These are phyloP conservation scores for Obelidium mucronatum DNA, from an alignment of 192 early-diverging fungal species.

Conservation along the genomic window DNA sequence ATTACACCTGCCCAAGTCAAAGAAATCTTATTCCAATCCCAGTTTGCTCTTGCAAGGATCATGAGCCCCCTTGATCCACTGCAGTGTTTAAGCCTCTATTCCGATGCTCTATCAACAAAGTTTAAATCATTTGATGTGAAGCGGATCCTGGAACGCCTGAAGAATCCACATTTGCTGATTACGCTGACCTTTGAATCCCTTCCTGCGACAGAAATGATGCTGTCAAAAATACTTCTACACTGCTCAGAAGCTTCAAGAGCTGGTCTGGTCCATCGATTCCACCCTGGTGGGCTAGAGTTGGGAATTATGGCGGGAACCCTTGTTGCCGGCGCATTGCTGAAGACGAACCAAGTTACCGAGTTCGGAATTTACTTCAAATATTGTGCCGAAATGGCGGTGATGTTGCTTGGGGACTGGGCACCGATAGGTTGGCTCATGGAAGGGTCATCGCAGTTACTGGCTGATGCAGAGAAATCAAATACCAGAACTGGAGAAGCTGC, in stretches of 20 bases:
- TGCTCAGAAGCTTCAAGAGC: slow-evolving; percentile 10
- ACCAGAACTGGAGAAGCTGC: too few relatives aligned
- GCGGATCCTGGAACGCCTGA: background rate
- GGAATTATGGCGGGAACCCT: background rate
- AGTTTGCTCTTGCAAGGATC: slow-evolving; percentile 3
- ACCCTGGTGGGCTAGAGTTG: background rate
- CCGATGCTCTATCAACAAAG: background rate
- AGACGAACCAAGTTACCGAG: background rate
- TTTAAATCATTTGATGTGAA: slow-evolving; percentile 16
- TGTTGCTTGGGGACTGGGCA: background rate
- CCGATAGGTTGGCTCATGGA: background rate
- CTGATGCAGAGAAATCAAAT: too few relatives aligned
- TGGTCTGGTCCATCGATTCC: background rate
- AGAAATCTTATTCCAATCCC: slow-evolving; percentile 19
- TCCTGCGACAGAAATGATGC: background rate
- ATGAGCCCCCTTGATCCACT: background rate
- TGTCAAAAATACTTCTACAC: background rate
- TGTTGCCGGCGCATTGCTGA: background rate
- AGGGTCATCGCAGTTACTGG: too few relatives aligned
- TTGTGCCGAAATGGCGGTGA: background rate
- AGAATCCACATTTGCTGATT: background rate
- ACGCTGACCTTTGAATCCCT: background rate
- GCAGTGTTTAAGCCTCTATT: background rate
- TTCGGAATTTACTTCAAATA: background rate
- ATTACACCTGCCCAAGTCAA: slow-evolving; percentile 7